Evolutionary conservation across 768 basidiomycete species (phyloP), one percentile per base, ranked within the genome.

Genomic region (Austroboletus eburneus): DNA sequence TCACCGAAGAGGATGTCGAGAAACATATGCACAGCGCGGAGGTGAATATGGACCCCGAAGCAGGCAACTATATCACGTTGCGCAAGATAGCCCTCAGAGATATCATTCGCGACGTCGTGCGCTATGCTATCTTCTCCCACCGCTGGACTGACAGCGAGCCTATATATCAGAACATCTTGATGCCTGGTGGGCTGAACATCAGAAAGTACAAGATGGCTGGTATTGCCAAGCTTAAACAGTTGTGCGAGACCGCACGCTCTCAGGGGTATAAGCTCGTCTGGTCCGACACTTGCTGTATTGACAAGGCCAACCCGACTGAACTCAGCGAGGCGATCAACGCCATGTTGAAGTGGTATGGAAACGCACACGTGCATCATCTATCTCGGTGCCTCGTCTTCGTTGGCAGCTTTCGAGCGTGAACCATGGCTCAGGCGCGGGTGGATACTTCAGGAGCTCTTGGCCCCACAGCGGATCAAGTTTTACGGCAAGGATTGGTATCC

Each of bases 71-170:
- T 34, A 9, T 61, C n/a, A 16, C 33, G 4, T 25, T 29, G 8
- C 52, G 46, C 44, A 51, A 42, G 38, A 22, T 9, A 0, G 61
- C 57, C 17, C 47, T 60, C 39, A 33, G 20, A 22, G 51, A 58
- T 35, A 61, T 17, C 42, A 45, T 57, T 27, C 49, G 37, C 2
- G 58, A 56, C 9, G 40, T 57, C 24, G 49, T 60, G 2, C 46
- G 18, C 32, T 63, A 65, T 9, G 57, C 55, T 32, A 39, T 52
- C 23, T 65, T 63, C 36, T 63, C 61, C 2, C 61, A 65, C 42
- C 27, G 27, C 27, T 27, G 27, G 27, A 27, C 27, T 6, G 12
- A 12, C 7, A 12, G 12, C 5, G 27, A 63, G 22, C 61, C 63
- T 1, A 63, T 16, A 16, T 54, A 64, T 37, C 50, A 54, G 38